These are phyloP conservation scores for Bifiguratus adelaidae DNA, from an alignment of 192 early-diverging fungal genomes.

Conservation along the genomic window DNA sequence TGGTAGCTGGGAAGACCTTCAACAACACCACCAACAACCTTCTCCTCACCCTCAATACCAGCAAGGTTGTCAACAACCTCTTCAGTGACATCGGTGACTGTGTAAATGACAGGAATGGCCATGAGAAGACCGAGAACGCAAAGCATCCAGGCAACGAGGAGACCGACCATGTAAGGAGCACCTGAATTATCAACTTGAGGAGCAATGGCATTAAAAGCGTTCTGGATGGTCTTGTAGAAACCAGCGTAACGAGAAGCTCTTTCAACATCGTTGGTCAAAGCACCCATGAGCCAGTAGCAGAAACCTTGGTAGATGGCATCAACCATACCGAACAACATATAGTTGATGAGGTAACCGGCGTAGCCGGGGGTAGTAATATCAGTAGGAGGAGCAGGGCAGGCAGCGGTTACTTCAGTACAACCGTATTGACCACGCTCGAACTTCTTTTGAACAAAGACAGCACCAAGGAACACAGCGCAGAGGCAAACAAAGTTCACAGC, in stretches of 20 bases:
- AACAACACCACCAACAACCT: slow-evolving; percentile 21
- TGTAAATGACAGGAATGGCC: slow-evolving; percentile 7
- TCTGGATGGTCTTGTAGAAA: slow-evolving; percentile 90
- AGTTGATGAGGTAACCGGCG: slow-evolving; percentile 53
- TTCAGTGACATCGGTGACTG: slow-evolving; percentile 19
- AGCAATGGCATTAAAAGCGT: slow-evolving; percentile 58
- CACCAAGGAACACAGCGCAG: slow-evolving; percentile 55
- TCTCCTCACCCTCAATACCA: slow-evolving; percentile 9
- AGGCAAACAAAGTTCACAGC: slow-evolving; percentile 30
- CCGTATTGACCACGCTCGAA: slow-evolving; percentile 24
- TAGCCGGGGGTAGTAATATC: slow-evolving; percentile 24
- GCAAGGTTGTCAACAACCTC: slow-evolving; percentile 20
- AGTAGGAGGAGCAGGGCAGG: slow-evolving; percentile 8
- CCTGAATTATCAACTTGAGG: slow-evolving; percentile 55
- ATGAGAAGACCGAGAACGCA: slow-evolving; percentile 16
- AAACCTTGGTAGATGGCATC: slow-evolving; percentile 80
- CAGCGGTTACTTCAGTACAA: slow-evolving; percentile 7
- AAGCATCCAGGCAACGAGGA: slow-evolving; percentile 13
- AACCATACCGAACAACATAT: slow-evolving; percentile 62
- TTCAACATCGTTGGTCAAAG: slow-evolving; percentile 72
- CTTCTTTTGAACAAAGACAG: slow-evolving; percentile 43
- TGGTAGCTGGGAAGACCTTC: too few relatives aligned
- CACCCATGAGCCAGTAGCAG: slow-evolving; percentile 80
- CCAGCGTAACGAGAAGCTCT: slow-evolving; percentile 64
- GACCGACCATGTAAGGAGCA: slow-evolving; percentile 31